Percentiles rank a stretch among this genome's conserved stretches.
Conservation (phyloP, 352 stramenopile species). For the Phytophthora hybrid region DNA sequence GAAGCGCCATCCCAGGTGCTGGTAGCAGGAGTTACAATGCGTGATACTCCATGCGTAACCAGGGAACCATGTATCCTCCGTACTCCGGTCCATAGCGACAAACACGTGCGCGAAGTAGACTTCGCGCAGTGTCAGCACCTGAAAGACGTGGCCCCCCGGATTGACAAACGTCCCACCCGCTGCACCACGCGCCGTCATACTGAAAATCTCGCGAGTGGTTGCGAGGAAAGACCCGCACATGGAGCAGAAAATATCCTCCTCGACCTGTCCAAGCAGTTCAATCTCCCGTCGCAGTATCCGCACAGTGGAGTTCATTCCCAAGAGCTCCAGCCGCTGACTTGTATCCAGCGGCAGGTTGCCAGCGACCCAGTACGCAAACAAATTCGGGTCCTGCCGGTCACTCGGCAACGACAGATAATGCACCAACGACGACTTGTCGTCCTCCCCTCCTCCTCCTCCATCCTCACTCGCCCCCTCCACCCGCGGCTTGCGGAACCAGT, state of each 20-base stretch:
- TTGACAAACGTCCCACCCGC: slow-evolving; percentile 85
- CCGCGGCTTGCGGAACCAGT: slow-evolving; percentile 65
- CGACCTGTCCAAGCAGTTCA: slow-evolving; percentile 60
- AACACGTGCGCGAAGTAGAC: slow-evolving; percentile 57
- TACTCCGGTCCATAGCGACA: slow-evolving; percentile 55
- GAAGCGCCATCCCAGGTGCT: slow-evolving; percentile 85
- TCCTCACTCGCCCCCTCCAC: slow-evolving; percentile 19
- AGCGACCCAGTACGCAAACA: slow-evolving; percentile 85
- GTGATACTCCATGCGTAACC: slow-evolving; percentile 86
- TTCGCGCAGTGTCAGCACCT: slow-evolving; percentile 78
- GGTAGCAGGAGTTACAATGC: slow-evolving; percentile 71
- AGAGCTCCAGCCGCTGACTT: slow-evolving; percentile 59
- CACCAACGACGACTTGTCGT: slow-evolving; percentile 32
- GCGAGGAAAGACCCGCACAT: slow-evolving; percentile 69
- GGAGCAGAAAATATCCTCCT: slow-evolving; percentile 75
- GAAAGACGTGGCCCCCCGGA: slow-evolving; percentile 75
- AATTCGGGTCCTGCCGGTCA: slow-evolving; percentile 64
- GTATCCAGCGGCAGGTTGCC: slow-evolving; percentile 73
- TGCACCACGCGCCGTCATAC: slow-evolving; percentile 62
- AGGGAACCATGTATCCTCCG: slow-evolving; percentile 81
- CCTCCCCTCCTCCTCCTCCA: slow-evolving; percentile 5
- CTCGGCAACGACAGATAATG: slow-evolving; percentile 49
- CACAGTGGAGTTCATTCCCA: slow-evolving; percentile 70
- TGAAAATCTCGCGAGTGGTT: slow-evolving; percentile 83
- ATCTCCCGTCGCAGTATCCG: slow-evolving; percentile 66